Evolutionary conservation across 257 asterid species (phyloP).

Genomic region (Fraxinus americana): DNA sequence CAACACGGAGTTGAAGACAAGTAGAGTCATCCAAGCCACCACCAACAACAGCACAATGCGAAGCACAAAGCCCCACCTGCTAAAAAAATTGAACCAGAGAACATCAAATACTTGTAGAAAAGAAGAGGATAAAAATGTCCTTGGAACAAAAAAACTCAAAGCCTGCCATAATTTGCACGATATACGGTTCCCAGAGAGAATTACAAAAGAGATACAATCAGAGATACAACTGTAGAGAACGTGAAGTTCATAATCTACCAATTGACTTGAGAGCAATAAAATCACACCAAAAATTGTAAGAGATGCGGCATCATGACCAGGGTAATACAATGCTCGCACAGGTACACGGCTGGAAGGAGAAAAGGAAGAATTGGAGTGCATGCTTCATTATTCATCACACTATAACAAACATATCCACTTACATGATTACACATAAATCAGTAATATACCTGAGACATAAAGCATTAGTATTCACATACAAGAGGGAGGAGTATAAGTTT

Average conservation of each 20-base stretch:
- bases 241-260: background rate
- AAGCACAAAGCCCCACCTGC: constrained; percentile 90
- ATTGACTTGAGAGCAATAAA: background rate
- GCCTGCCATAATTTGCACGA: background rate
- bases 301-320: background rate
- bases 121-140: background rate
- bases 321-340: background rate
- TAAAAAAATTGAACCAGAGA: constrained; percentile 41
- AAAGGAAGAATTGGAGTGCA: background rate
- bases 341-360: background rate
- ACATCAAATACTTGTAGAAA: constrained; percentile 34
- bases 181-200: background rate
- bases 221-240: background rate
- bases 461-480: background rate
- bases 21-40: constrained; percentile 97
- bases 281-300: background rate
- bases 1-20: constrained; percentile 76
- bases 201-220: background rate
- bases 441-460: background rate
- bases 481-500: background rate
- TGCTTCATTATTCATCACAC: background rate
- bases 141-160: background rate
- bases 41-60: constrained; percentile 78
- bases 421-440: background rate
- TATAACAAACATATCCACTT: background rate